phyloP scores from a whole-genome alignment of 331 rosid genomes.

The Malus hybrid region DNA sequence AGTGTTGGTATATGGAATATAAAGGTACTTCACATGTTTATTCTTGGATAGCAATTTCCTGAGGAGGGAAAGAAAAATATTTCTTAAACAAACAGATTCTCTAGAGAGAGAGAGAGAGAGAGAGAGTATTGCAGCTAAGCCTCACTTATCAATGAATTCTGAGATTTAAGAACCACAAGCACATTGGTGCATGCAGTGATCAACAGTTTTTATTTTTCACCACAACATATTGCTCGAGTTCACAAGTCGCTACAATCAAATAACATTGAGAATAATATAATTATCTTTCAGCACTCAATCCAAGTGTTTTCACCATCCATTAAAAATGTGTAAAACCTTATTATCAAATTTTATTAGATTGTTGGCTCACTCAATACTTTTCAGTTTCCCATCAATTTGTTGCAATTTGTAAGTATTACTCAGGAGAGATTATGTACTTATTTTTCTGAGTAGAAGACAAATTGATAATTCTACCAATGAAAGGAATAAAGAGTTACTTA shows the following conservation, averaged over 20 bases:
- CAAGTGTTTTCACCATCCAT: not conserved
- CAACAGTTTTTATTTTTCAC: not conserved
- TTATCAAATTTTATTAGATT: not conserved
- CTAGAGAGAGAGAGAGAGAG: not conserved
- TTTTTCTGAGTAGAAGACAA: not conserved
- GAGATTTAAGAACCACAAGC: not conserved
- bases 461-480: not conserved
- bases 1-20: conserved; percentile 69
- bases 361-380: not conserved
- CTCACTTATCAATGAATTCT: not conserved
- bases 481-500: conserved; percentile 42
- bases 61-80: conserved; percentile 9
- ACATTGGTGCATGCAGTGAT: not conserved
- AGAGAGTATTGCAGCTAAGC: not conserved
- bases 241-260: not conserved
- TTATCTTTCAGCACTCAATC: not conserved
- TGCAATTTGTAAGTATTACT: not conserved
- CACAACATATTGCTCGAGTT: not conserved
- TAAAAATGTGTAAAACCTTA: not conserved
- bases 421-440: not conserved
- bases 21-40: conserved; percentile 85
- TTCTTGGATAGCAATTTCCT: conserved; percentile 82
- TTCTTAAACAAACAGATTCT: not conserved
- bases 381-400: not conserved
- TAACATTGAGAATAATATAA: not conserved